A percentile compares a stretch with the other conserved stretches of the same genome.
phyloP scores from a whole-genome alignment of 805 yeast genomes.

The Starmerella stellata region DNA sequence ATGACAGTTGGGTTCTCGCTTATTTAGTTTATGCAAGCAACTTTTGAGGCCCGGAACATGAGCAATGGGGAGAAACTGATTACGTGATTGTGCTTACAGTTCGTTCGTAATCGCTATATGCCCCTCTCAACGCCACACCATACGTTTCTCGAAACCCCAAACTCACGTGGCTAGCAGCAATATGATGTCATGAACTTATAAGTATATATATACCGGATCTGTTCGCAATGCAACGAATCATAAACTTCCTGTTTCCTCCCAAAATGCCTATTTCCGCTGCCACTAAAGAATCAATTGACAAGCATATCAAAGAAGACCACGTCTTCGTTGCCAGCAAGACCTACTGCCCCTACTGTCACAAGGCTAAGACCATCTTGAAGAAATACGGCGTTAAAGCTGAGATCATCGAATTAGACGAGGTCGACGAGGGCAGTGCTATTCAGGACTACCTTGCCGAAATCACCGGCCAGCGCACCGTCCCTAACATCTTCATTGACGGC shows the following conservation, averaged over 20 bases:
- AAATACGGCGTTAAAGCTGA: conserved; percentile 25
- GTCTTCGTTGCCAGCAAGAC: conserved; percentile 72
- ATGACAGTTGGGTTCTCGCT: too few species aligned
- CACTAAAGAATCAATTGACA: conserved; percentile 31
- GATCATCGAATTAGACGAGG: conserved; percentile 20
- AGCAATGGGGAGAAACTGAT: too few species aligned
- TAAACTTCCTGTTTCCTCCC: conserved; percentile 9
- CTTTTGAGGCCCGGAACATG: too few species aligned
- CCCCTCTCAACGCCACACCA: too few species aligned
- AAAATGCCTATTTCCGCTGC: conserved; percentile 13
- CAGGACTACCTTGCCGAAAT: conserved; percentile 61
- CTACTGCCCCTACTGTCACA: conserved; percentile 44
- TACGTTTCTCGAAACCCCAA: too few species aligned
- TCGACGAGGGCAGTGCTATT: conserved; percentile 57
- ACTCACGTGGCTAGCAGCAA: background rate
- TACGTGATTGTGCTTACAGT: too few species aligned
- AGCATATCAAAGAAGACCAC: conserved; percentile 43
- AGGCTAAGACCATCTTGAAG: conserved; percentile 30
- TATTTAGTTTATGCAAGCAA: too few species aligned
- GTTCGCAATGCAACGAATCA: conserved; percentile 1
- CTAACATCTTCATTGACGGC: conserved; percentile 77
- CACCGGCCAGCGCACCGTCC: conserved; percentile 87
- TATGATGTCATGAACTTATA: background rate
- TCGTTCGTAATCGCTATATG: too few species aligned
- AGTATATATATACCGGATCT: too few species aligned